Base-by-base conservation (phyloP, 23 red algal species). In the Gracilariopsis chorda region DNA sequence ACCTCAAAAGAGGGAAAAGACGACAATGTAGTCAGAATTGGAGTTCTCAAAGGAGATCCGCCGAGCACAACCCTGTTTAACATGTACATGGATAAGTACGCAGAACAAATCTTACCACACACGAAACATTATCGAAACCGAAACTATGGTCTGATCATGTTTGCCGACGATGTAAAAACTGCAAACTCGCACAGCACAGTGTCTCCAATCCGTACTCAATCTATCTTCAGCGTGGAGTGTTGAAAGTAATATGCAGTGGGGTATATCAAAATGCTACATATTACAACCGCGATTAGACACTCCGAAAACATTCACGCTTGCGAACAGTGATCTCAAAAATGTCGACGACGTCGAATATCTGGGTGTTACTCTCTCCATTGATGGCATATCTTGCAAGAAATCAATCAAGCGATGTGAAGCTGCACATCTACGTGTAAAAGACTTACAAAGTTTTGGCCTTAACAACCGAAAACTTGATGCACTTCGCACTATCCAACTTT, bases 121-220 rank as follows among this genome's bases (percentile, higher is more conserved):
- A 33, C 24, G 12, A 34, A 64, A 64, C 59, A 64, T 34, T 64
- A 64, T 34, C 27, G 17, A 3, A 64, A 29, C 16, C 13, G 7
- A n/a, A n/a, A n/a, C 17, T 27, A n/a, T 33, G 24, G 59, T 2
- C 59, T 64, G n/a, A 64, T 64, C 37, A 29, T 64, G 24, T 64
- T 64, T 59, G 77, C 77, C 7, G 49, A 82, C 28, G 77, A 82
- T 60, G 77, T 82, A 13, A 59, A n/a, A 59, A 21, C 40, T 82
- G 13, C 25, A 34, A 35, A 48, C 51, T 14, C 53, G 13, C 30
- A 58, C 77, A 44, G 27, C 41, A n/a, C 6, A 56, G 2, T 45
- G 10, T 19, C 34, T 82, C 27, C 74, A 82, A 82, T 8, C 28
- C 3, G 58, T 82, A 37, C 40, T 82, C 7, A 49, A 82, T 34